A percentile compares a stretch with the other conserved stretches of the same genome.
Evolutionary conservation across 306 rosid species (phyloP).

Genomic region (Fragaria vesca): DNA sequence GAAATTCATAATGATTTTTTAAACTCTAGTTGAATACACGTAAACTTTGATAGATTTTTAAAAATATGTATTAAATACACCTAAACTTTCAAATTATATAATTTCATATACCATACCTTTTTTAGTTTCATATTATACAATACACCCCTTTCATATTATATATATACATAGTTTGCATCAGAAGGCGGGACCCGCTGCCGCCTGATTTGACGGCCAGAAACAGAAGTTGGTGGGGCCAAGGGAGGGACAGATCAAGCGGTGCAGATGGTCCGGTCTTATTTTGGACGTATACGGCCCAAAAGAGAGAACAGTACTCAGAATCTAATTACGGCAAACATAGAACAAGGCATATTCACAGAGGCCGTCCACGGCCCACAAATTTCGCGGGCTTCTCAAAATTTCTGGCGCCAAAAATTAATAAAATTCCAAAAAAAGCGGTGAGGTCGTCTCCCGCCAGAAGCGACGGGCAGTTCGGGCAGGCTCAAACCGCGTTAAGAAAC

Average conservation of each 20-base stretch:
- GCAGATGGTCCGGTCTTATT: not conserved
- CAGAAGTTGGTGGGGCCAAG: not conserved
- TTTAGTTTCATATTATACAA: too few relatives aligned
- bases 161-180: too few relatives aligned
- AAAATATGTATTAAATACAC: too few relatives aligned
- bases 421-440: not conserved
- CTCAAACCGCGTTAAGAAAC: constrained; percentile 43
- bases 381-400: constrained; percentile 44
- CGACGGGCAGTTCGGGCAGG: constrained; percentile 73
- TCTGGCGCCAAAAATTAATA: constrained; percentile 54
- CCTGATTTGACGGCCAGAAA: not conserved
- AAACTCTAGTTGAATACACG: too few relatives aligned
- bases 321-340: not conserved
- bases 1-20: too few relatives aligned
- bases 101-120: too few relatives aligned
- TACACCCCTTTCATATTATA: too few relatives aligned
- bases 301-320: not conserved
- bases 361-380: constrained; percentile 53
- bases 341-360: not conserved
- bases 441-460: constrained; percentile 39
- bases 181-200: too few relatives aligned
- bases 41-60: too few relatives aligned
- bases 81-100: too few relatives aligned
- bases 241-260: not conserved
- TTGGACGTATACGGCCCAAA: not conserved